These are phyloP conservation scores for Vaccinium vitisidaea DNA, from an alignment of 148 eudicot species.

Conservation along the genomic window DNA sequence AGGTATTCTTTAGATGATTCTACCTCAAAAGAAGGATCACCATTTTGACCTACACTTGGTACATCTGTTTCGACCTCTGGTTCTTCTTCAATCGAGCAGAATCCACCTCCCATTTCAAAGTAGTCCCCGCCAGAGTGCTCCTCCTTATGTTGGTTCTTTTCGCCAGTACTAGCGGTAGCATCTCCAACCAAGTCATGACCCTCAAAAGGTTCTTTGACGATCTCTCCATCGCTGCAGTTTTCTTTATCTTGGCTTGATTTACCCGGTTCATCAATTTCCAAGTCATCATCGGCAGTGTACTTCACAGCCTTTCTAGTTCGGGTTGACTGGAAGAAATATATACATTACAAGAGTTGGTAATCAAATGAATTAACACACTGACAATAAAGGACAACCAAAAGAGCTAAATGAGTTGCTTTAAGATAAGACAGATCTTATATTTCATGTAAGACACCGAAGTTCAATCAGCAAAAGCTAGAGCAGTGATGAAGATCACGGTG, in stretches of 20 bases:
- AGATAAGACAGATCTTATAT: no score
- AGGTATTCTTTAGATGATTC: conserved; percentile 46
- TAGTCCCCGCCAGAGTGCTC: conserved; percentile 27
- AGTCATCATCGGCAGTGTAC: conserved; percentile 45
- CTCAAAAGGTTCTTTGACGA: conserved; percentile 21
- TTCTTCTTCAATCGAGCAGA: conserved; percentile 45
- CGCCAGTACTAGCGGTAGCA: conserved; percentile 15
- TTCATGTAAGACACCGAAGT: no score
- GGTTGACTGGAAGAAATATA: conserved; percentile 52
- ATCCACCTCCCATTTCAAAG: conserved; percentile 40
- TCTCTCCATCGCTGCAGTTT: conserved; percentile 16
- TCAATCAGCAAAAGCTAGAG: no score
- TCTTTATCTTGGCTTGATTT: conserved; percentile 19
- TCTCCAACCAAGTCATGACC: conserved; percentile 9
- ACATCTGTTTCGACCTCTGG: conserved; percentile 16
- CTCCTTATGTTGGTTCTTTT: conserved; percentile 15
- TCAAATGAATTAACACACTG: neutral
- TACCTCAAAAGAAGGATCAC: conserved; percentile 18
- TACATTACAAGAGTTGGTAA: neutral
- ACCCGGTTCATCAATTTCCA: conserved; percentile 32
- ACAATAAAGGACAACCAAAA: neutral
- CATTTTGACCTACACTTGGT: conserved; percentile 21
- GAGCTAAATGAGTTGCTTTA: neutral
- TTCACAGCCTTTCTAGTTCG: conserved; percentile 63
- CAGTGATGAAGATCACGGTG: no score